These are phyloP conservation scores for Axilococcus clingmanii DNA, from an alignment of 139 green algal species.

Conservation along the genomic window DNA sequence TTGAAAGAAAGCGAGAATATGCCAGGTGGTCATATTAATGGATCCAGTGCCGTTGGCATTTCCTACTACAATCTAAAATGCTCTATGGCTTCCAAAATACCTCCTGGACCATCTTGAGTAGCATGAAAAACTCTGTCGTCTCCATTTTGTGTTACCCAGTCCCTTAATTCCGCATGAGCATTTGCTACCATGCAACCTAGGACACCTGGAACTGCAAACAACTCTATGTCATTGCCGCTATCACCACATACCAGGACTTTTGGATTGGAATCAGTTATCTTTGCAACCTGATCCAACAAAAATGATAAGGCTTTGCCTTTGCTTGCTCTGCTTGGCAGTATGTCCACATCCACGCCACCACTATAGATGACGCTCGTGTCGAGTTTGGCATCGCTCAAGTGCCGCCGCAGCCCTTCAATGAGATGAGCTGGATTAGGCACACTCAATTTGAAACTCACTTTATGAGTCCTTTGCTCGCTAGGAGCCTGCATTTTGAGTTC, in stretches of 20 bases:
- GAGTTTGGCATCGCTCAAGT: slow-evolving; percentile 22
- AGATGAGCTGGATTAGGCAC: slow-evolving; percentile 1
- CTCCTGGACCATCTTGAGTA: slow-evolving; percentile 61
- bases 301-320: slow-evolving; percentile 82
- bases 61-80: slow-evolving; percentile 61
- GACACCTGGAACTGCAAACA: slow-evolving; percentile 72
- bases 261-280: slow-evolving; percentile 6
- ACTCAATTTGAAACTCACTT: slow-evolving; percentile 72
- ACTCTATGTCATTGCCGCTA: slow-evolving; percentile 86
- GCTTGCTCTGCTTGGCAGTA: slow-evolving; percentile 64
- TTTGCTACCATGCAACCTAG: slow-evolving; percentile 78
- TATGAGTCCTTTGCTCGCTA: slow-evolving; percentile 82
- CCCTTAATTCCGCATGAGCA: slow-evolving; percentile 70
- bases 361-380: slow-evolving; percentile 70
- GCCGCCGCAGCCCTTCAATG: slow-evolving; percentile 24
- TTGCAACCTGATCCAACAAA: slow-evolving; percentile 51
- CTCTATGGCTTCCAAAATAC: slow-evolving; percentile 74
- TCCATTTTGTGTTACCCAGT: slow-evolving; percentile 42
- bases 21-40: too few species aligned
- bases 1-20: background rate
- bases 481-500: slow-evolving; percentile 40
- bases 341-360: slow-evolving; percentile 74
- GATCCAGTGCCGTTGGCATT: background rate
- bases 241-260: slow-evolving; percentile 83
- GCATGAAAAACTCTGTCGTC: slow-evolving; percentile 36